Base-by-base conservation (phyloP, 164 flowering plant species). In the Echeveria elegans region DNA sequence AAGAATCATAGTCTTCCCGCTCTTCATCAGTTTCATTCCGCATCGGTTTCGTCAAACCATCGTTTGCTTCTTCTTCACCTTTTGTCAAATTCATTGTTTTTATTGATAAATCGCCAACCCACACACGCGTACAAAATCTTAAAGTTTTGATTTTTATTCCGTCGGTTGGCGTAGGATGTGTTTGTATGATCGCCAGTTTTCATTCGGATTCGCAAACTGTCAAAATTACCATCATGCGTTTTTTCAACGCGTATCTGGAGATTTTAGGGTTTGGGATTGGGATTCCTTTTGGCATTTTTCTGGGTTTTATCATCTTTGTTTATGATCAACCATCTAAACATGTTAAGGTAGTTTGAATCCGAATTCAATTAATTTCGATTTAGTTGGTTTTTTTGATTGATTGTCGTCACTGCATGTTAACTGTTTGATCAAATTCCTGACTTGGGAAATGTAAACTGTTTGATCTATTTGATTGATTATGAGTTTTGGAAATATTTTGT, bases 191-290 rank as follows among this genome's bases (percentile, higher is more conserved):
- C 19, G 32, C 31, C 19, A 28, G 61, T 56, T 56, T 28, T 28
- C 32, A 14, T 28, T 4, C 32, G 19, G 6, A 28, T n/a, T n/a
- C n/a, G n/a, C n/a, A n/a, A n/a, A n/a, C n/a, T n/a, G n/a, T n/a
- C n/a, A n/a, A n/a, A 19, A 23, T n/a, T 1, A 53, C 65, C 62
- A 64, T 19, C 28, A 86, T 84, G 88, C 88, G 88, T 19, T 77
- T 86, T 62, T 31, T 81, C 38, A 71, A 78, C 69, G 80, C 71
- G 76, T 53, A 84, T 4, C 53, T 84, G 74, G 90, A 79, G 48
- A 59, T 86, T 64, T 4, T 86, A 61, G 90, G 90, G 30, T 81
- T 84, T 52, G 80, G 71, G 19, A 72, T 84, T 59, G 90, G 88
- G 28, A 45, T 80, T 37, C 79, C 77, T 4, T 2, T 82, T 63